Conservation (phyloP, 176 grass and related monocot species). For the bread wheat (Triticum aestivum) region IWGSC_CS_RefSeq_v2.1 NC_057799.1:376500336-376500835, state of each 20-base stretch:
- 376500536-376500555: conserved; percentile 1
- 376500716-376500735: not conserved
- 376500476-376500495: not conserved
- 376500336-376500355: not conserved
- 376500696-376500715: not conserved
- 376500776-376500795: not conserved
- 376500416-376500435: not conserved
- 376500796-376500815: not conserved
- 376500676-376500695: not conserved
- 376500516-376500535: not conserved
- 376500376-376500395: not conserved
- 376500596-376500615: not conserved
- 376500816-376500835: not conserved
- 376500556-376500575: not conserved
- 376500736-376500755: not conserved
- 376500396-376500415: not conserved
- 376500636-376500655: not conserved
- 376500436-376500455: not conserved
- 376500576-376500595: not conserved
- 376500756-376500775: not conserved
- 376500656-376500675: not conserved
- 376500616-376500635: not conserved
- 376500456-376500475: not conserved
- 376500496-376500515: not conserved
- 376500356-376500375: not conserved